phyloP scores from a whole-genome alignment of 495 filamentous ascomycete genomes.

The Penicillium mononematosum region DNA sequence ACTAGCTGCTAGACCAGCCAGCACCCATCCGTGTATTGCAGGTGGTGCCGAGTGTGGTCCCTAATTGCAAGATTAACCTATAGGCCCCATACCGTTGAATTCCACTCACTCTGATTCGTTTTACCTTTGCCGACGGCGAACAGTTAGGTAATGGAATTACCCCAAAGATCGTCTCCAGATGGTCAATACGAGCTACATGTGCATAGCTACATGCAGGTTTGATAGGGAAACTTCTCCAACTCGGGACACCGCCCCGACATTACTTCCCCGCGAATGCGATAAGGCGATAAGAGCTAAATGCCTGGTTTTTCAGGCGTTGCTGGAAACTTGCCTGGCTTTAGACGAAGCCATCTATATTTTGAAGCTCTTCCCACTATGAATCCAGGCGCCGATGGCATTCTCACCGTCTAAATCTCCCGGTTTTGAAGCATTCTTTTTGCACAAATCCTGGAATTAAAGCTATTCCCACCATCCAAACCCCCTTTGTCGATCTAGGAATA shows the following conservation, averaged over 20 bases:
- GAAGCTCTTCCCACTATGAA: too few relatives aligned
- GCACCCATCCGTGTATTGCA: constrained; percentile 12
- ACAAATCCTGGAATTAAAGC: too few relatives aligned
- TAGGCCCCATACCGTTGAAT: not conserved
- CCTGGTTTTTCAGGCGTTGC: too few relatives aligned
- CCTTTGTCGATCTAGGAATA: too few relatives aligned
- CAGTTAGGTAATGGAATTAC: not conserved
- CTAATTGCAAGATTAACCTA: constrained; percentile 15
- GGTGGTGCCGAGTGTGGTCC: constrained; percentile 10
- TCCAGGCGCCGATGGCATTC: too few relatives aligned
- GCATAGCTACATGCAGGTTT: not conserved
- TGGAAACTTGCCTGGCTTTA: too few relatives aligned
- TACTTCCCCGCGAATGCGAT: constrained; percentile 11
- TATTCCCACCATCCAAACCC: too few relatives aligned
- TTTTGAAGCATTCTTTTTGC: too few relatives aligned
- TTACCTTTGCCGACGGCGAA: not conserved
- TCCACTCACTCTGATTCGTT: constrained; percentile 12
- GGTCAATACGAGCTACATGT: not conserved
- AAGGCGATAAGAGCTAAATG: not conserved
- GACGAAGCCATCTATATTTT: too few relatives aligned
- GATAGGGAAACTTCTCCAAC: constrained; percentile 1
- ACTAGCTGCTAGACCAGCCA: constrained; percentile 4
- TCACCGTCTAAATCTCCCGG: too few relatives aligned
- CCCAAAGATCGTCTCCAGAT: not conserved
- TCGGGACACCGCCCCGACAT: not conserved